A percentile compares a stretch with the other conserved stretches of the same genome.
Conservation (phyloP, 805 yeast species). For the Candida namnaoensis region DNA sequence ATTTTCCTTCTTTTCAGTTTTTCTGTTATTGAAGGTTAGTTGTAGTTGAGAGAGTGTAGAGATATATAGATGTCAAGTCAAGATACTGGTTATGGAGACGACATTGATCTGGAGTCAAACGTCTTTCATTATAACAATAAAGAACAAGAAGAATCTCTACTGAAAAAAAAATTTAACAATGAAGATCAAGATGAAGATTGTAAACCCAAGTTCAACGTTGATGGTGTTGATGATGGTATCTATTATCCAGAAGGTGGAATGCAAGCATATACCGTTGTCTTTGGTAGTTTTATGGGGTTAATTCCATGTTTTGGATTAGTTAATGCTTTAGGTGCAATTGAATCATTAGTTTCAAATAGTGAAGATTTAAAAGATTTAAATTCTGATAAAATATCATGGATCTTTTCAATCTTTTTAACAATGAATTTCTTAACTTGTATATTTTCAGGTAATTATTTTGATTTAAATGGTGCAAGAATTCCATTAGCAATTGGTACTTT, state of each 20-base stretch:
- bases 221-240: slow-evolving; percentile 15
- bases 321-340: slow-evolving; percentile 55
- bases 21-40: too few relatives aligned
- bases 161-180: too few relatives aligned
- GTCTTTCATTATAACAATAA: too few relatives aligned
- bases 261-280: slow-evolving; percentile 43
- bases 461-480: slow-evolving; percentile 37
- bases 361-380: slow-evolving; percentile 40
- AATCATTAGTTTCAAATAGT: slow-evolving; percentile 45
- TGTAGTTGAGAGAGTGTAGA: too few relatives aligned
- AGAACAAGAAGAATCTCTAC: too few relatives aligned
- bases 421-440: slow-evolving; percentile 40
- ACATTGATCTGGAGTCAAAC: too few relatives aligned
- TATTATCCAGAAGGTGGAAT: slow-evolving; percentile 53
- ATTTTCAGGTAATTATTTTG: slow-evolving; percentile 50
- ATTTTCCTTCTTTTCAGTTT: too few relatives aligned
- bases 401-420: slow-evolving; percentile 49
- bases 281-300: slow-evolving; percentile 52
- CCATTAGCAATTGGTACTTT: slow-evolving; percentile 33
- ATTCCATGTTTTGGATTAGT: slow-evolving; percentile 46
- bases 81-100: too few relatives aligned
- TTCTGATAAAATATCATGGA: slow-evolving; percentile 50
- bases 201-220: too few relatives aligned
- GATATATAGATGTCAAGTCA: too few relatives aligned
- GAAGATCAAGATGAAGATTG: background rate